These are phyloP conservation scores for Oryza longistaminata DNA, from an alignment of 176 grass and related monocot species.

Conservation along the genomic window DNA sequence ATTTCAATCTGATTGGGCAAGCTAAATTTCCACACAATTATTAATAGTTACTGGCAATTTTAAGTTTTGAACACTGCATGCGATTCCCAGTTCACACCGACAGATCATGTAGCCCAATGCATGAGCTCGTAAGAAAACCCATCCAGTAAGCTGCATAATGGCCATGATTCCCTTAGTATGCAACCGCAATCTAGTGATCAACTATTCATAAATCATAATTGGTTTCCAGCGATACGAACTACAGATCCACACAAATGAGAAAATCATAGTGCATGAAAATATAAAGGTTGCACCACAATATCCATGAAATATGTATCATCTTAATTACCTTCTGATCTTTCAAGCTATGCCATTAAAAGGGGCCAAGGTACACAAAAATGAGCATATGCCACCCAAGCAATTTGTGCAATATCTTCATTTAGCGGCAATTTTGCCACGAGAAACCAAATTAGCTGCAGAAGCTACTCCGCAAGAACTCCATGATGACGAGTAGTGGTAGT, in stretches of 20 bases:
- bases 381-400: not conserved
- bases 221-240: not conserved
- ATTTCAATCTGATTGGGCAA: too few relatives aligned
- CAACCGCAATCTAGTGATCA: not conserved
- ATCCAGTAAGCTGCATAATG: not conserved
- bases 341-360: not conserved
- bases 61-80: too few relatives aligned
- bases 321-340: slow-evolving; percentile 1
- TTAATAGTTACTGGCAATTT: too few relatives aligned
- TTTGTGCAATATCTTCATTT: not conserved
- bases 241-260: not conserved
- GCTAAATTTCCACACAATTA: too few relatives aligned
- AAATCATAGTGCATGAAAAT: not conserved
- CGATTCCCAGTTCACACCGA: too few relatives aligned
- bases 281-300: not conserved
- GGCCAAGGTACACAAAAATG: not conserved
- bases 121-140: too few relatives aligned
- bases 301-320: not conserved
- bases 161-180: not conserved
- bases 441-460: not conserved
- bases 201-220: not conserved
- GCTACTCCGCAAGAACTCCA: not conserved
- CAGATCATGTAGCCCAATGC: too few relatives aligned
- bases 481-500: not conserved
- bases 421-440: not conserved